Base-by-base conservation (phyloP, 495 filamentous ascomycete genomes). In the Aspergillus baeticus region DNA sequence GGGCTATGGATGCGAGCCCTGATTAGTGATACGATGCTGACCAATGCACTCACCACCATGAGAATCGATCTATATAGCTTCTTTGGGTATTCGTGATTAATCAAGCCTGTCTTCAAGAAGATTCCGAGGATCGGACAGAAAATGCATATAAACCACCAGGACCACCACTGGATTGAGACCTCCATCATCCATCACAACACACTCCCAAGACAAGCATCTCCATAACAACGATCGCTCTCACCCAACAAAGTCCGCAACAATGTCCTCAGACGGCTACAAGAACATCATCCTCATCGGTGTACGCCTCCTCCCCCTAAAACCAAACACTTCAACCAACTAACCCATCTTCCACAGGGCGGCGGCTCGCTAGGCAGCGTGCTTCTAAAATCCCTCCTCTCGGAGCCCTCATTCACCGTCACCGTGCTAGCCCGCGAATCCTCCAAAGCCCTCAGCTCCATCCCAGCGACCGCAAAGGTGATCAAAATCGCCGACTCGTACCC, bases 181-280 rank as follows among this genome's bases (percentile, higher is more conserved):
- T n/a, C n/a, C n/a, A n/a, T n/a, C n/a, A n/a, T n/a, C n/a, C n/a
- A n/a, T n/a, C n/a, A n/a, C n/a, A n/a, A n/a, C n/a, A n/a, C n/a
- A n/a, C n/a, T n/a, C n/a, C n/a, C n/a, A n/a, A n/a, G n/a, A n/a
- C n/a, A n/a, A n/a, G n/a, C n/a, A n/a, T n/a, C n/a, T n/a, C n/a
- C n/a, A n/a, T n/a, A n/a, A n/a, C n/a, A n/a, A n/a, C n/a, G n/a
- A n/a, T n/a, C n/a, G n/a, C n/a, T n/a, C n/a, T 29, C 26, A 29
- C 26, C 14, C 36, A 11, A 38, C 14, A 4, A 3, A 38, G 5
- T 38, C 36, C 4, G 15, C 11, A 5, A 81, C n/a, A 52, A 52
- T 52, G 49, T 22, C 13, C 17, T 23, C 35, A 26, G 18, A 53
- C 13, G 11, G 33, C 7, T 53, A 53, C 50, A 53, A 33, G 6